Conservation (phyloP, 1,284 basidiomycete genomes). For the Ceratobasidium sp. region DNA sequence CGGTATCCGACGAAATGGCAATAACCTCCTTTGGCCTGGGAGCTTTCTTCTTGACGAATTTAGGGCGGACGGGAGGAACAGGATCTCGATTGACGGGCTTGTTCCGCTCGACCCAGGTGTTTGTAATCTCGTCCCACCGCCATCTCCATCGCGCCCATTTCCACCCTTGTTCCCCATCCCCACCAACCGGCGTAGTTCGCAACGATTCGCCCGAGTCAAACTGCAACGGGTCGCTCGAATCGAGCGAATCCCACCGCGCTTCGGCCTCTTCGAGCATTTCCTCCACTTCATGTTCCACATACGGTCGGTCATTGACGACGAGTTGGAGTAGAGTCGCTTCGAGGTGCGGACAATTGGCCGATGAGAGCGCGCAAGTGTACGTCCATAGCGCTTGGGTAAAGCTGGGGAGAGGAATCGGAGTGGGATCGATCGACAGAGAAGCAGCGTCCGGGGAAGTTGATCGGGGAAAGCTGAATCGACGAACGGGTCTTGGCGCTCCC, state of each 20-base stretch:
- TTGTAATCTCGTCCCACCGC: constrained; percentile 36
- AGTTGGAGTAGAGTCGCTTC: constrained; percentile 23
- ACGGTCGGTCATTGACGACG: constrained; percentile 11
- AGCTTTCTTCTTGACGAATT: constrained; percentile 4
- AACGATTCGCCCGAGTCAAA: background rate
- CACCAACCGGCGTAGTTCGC: too few species aligned
- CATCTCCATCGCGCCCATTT: constrained; percentile 16
- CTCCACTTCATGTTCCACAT: constrained; percentile 12
- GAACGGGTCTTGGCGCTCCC: background rate
- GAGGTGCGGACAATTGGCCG: constrained; percentile 18
- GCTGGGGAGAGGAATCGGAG: background rate
- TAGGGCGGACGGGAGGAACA: too few species aligned
- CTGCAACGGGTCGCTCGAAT: background rate
- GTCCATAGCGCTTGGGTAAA: background rate
- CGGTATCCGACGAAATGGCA: constrained; percentile 32
- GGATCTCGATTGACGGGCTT: too few species aligned
- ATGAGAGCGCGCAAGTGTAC: background rate
- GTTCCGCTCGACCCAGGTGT: constrained; percentile 25
- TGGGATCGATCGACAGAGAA: background rate
- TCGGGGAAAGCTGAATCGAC: background rate
- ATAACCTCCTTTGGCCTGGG: background rate
- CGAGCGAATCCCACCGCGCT: constrained; percentile 8
- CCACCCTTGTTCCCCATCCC: background rate
- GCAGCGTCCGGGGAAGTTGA: background rate
- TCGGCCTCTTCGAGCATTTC: constrained; percentile 34